Evolutionary conservation across 1,284 basidiomycete genomes (phyloP).

Genomic region (Exobasidium cylindrosporum): DNA sequence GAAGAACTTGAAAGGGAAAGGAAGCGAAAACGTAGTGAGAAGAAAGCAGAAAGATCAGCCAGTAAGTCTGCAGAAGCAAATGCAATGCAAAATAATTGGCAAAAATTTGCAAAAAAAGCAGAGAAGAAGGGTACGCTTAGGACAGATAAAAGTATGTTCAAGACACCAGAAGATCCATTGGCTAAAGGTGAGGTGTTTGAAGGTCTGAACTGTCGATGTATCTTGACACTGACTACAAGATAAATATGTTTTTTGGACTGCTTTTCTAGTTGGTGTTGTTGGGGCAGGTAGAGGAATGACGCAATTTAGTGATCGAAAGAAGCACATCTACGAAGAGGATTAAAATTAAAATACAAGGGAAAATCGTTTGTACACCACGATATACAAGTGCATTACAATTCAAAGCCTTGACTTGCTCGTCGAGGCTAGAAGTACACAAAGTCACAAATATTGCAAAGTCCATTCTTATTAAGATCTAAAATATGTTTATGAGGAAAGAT

Average conservation of each 20-base stretch:
- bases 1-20: constrained; percentile 72
- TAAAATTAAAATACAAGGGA: no score
- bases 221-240: no score
- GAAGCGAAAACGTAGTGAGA: constrained; percentile 97
- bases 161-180: constrained; percentile 88
- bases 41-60: constrained; percentile 81
- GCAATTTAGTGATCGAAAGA: constrained; percentile 67
- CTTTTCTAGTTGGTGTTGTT: constrained; percentile 78
- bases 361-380: no score
- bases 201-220: no score
- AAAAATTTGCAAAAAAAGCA: constrained; percentile 81
- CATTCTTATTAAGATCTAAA: no score
- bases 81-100: constrained; percentile 87
- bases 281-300: constrained; percentile 92
- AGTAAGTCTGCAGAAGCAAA: constrained; percentile 85
- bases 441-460: no score
- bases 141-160: constrained; percentile 72
- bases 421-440: no score
- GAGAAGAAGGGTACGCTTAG: constrained; percentile 68
- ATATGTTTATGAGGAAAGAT: no score
- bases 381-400: no score
- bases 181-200: constrained; percentile 76
- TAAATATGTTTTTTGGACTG: not conserved
- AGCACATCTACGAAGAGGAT: constrained; percentile 62
- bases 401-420: no score